Conservation (phyloP, 257 asterid genomes). For the Solanum rostratum region DNA sequence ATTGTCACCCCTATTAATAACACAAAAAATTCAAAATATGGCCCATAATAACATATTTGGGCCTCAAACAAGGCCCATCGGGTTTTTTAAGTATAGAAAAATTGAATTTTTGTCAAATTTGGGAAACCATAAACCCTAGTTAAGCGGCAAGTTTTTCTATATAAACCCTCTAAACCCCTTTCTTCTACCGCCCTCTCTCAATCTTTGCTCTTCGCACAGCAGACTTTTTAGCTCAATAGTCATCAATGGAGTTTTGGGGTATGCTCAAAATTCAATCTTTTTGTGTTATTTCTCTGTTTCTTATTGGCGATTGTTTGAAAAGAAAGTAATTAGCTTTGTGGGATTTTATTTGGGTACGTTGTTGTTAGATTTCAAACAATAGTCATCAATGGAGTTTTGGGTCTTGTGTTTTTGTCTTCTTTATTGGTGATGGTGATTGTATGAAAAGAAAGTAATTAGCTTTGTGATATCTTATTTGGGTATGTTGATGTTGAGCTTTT, state of each 20-base stretch:
- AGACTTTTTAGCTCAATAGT: neutral
- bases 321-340: neutral
- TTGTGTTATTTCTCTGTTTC: neutral
- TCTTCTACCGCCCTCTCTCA: conserved; percentile 11
- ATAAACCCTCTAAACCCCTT: conserved; percentile 28
- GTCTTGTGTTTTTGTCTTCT: conserved; percentile 2
- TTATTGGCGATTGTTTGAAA: neutral
- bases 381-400: conserved; percentile 50
- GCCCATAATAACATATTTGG: no score
- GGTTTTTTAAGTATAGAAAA: neutral
- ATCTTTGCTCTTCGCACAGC: neutral
- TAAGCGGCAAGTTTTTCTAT: neutral
- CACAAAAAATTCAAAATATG: no score
- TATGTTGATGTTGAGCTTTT: neutral
- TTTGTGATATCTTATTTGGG: neutral
- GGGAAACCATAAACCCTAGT: conserved; percentile 24
- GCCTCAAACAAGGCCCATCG: neutral
- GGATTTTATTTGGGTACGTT: neutral
- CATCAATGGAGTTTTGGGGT: conserved; percentile 75
- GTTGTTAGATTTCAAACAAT: neutral
- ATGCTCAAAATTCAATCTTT: neutral
- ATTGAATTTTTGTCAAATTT: neutral
- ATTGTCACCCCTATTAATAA: no score
- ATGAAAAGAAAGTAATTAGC: neutral
- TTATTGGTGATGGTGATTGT: no score